A percentile compares a stretch with the other conserved stretches of the same genome.
These are phyloP conservation scores for Mycothermus thermophilus DNA, from an alignment of 495 filamentous ascomycete species.

Conservation along the genomic window DNA sequence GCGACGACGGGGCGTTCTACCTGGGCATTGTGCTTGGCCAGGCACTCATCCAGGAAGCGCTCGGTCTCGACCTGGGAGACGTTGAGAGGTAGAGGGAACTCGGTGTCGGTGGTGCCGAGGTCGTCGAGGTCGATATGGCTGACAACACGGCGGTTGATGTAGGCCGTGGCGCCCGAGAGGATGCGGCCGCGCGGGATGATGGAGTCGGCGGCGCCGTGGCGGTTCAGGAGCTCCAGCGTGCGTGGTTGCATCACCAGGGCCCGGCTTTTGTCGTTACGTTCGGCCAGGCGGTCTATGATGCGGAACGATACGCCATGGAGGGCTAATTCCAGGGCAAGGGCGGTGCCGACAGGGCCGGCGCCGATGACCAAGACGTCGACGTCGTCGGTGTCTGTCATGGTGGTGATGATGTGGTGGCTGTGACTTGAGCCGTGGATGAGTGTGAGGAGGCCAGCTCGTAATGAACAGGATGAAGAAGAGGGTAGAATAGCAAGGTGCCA, in stretches of 20 bases:
- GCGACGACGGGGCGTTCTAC: constrained; percentile 26
- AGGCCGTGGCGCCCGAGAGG: constrained; percentile 17
- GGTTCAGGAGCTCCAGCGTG: constrained; percentile 33
- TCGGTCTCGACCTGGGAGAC: constrained; percentile 32
- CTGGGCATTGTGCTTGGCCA: constrained; percentile 17
- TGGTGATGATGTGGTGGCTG: too few species aligned
- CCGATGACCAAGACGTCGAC: constrained; percentile 26
- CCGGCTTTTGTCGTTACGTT: constrained; percentile 27
- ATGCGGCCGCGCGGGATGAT: constrained; percentile 17
- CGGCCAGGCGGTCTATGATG: constrained; percentile 25
- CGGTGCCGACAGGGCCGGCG: constrained; percentile 20
- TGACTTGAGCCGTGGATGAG: too few species aligned
- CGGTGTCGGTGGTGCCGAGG: constrained; percentile 19
- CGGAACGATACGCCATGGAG: constrained; percentile 25
- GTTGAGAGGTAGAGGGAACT: constrained; percentile 24
- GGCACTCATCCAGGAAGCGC: constrained; percentile 22
- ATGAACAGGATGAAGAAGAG: too few species aligned
- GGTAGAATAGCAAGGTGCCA: too few species aligned
- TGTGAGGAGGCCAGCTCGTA: too few species aligned
- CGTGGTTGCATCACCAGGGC: constrained; percentile 32
- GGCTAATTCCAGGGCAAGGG: constrained; percentile 24
- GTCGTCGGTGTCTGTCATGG: constrained; percentile 3
- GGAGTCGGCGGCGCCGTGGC: constrained; percentile 22
- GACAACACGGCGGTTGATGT: constrained; percentile 18
- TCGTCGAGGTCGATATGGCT: constrained; percentile 15